These are phyloP conservation scores for Candida yuanshanica DNA, from an alignment of 805 yeast species.

Conservation along the genomic window DNA sequence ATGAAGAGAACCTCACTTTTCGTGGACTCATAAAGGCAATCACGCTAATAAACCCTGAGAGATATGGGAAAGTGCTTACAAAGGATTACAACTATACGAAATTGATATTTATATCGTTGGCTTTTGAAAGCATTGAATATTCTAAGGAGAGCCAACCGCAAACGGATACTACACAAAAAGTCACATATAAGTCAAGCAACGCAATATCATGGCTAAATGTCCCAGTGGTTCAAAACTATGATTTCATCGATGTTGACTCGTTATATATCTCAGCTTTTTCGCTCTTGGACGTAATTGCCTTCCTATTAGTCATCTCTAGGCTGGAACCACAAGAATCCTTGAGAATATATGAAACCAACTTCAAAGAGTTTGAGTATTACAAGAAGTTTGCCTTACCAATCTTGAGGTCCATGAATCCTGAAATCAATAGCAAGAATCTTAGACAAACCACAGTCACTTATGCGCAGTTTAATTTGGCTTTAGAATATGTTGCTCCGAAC, in stretches of 20 bases:
- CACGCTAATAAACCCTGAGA: slow-evolving; percentile 37
- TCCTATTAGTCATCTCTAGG: slow-evolving; percentile 41
- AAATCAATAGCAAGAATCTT: slow-evolving; percentile 24
- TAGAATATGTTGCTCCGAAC: slow-evolving; percentile 35
- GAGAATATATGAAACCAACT: slow-evolving; percentile 18
- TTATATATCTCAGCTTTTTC: slow-evolving; percentile 35
- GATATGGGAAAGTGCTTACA: slow-evolving; percentile 31
- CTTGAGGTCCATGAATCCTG: slow-evolving; percentile 42
- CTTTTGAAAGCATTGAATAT: slow-evolving; percentile 12
- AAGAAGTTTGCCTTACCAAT: slow-evolving; percentile 39
- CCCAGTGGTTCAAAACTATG: slow-evolving; percentile 36
- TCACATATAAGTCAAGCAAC: slow-evolving; percentile 9
- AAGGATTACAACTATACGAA: slow-evolving; percentile 35
- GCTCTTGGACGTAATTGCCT: slow-evolving; percentile 40
- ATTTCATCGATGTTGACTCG: slow-evolving; percentile 35
- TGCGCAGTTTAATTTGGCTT: slow-evolving; percentile 28
- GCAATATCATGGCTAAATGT: slow-evolving; percentile 24
- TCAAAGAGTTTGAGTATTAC: slow-evolving; percentile 37
- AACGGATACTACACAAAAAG: slow-evolving; percentile 10
- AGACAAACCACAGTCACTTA: slow-evolving; percentile 20
- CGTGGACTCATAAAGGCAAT: slow-evolving; percentile 39
- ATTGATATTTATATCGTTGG: slow-evolving; percentile 44
- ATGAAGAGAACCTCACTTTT: slow-evolving; percentile 27
- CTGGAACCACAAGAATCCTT: slow-evolving; percentile 32
- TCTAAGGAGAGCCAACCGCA: neutral